A percentile compares a stretch with the other conserved stretches of the same genome.
Conservation (phyloP, 805 yeast genomes). For the Saccharomyces jurei region DNA sequence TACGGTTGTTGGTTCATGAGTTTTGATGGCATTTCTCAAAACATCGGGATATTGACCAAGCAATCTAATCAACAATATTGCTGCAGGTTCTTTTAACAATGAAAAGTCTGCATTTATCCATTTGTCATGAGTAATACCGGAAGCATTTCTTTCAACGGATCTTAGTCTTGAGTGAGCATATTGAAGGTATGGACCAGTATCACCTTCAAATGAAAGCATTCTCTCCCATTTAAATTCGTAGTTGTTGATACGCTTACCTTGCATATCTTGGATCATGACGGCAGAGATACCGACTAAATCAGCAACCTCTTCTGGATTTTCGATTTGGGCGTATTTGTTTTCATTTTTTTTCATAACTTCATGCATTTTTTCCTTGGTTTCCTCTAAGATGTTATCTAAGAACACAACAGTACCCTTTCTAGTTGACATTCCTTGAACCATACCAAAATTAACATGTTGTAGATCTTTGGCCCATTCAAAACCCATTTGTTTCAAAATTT, state of each 20-base stretch:
- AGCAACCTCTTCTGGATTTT: constrained; percentile 88
- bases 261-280: constrained; percentile 98
- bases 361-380: constrained; percentile 88
- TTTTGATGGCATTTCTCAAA: constrained; percentile 71
- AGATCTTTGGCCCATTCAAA: constrained; percentile 75
- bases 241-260: constrained; percentile 89
- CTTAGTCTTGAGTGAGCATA: constrained; percentile 95
- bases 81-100: constrained; percentile 61
- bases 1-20: constrained; percentile 84
- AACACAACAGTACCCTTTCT: constrained; percentile 98
- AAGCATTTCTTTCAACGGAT: constrained; percentile 81
- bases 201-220: constrained; percentile 97
- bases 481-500: constrained; percentile 84
- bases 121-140: constrained; percentile 36
- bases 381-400: constrained; percentile 85
- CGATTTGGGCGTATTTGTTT: constrained; percentile 84
- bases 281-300: constrained; percentile 94
- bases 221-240: constrained; percentile 95
- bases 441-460: constrained; percentile 85
- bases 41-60: constrained; percentile 88
- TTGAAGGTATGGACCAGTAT: constrained; percentile 96
- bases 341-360: constrained; percentile 91
- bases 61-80: constrained; percentile 61
- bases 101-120: constrained; percentile 44
- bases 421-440: constrained; percentile 97